Evolutionary conservation across 257 asterid species (phyloP), one percentile per base, ranked within the genome.

Genomic region (Solanum peruvianum): DNA sequence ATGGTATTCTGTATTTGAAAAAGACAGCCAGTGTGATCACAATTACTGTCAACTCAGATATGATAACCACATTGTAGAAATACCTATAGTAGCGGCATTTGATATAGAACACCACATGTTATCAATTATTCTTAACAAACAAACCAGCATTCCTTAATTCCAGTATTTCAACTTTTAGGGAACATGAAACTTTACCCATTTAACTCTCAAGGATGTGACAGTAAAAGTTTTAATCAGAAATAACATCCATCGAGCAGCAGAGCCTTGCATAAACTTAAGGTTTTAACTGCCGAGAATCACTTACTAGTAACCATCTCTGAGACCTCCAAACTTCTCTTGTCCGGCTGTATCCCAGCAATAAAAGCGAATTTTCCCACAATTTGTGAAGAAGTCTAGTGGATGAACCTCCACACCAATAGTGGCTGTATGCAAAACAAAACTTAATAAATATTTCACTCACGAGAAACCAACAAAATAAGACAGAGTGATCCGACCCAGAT

Each of bases 331-430:
- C 90, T 93, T 93, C 91, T 93, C 96, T 80, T 94, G 96, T 33
- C 98, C 98, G 21, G 98, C 98, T 14, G 98, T 94, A 89, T 94
- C 98, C 98, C 98, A 94, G 90, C 98, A 94, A 70, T 94, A 93
- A 87, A 93, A 94, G 81, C 98, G 92, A 88, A 94, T 89, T 77
- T 93, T 92, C 56, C 97, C 98, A 12, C 97, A 94, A 89, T 95
- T 95, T 23, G 98, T 95, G 91, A 88, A 91, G 92, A 95, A 95
- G 88, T 95, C 98, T 90, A 95, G 77, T 0, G 98, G 98, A 85
- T 95, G 97, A 80, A 95, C 98, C 80, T 95, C 97, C 86, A 95
- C 97, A 16, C 97, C 98, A 64, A 95, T 95, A 3, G 97, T 95
- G 29, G 97, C 98, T 95, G 90, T 85, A 49, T 1, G 35, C 35